Percentiles rank a stretch among this genome's conserved stretches.
These are phyloP conservation scores for Vigna angularis DNA, from an alignment of 306 rosid species.

Conservation along the genomic window DNA sequence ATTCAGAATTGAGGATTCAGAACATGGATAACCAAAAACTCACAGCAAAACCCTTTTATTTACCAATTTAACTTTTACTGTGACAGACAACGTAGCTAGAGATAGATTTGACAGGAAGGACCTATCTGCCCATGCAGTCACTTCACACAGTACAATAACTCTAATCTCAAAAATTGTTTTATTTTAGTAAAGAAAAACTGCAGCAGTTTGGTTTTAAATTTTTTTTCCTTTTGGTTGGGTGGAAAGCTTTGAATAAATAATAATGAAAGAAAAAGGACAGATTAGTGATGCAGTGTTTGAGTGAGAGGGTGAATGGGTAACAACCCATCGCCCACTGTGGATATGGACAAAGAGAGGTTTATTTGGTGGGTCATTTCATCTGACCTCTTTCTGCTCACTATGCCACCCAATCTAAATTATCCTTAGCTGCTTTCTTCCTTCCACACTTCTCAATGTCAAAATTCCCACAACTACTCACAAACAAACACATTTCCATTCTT, in stretches of 20 bases:
- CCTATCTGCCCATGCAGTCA: slow-evolving; percentile 78
- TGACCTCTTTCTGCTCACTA: slow-evolving; percentile 44
- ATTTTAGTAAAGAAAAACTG: too few species aligned
- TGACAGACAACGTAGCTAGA: slow-evolving; percentile 40
- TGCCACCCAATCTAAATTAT: slow-evolving; percentile 41
- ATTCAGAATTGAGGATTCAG: slow-evolving; percentile 1
- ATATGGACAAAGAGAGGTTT: slow-evolving; percentile 43
- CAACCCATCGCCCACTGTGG: slow-evolving; percentile 55
- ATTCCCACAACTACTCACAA: background rate
- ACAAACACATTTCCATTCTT: background rate
- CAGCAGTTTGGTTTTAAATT: too few species aligned
- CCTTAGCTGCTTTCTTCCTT: slow-evolving; percentile 31
- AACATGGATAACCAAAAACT: slow-evolving; percentile 42
- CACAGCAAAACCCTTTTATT: background rate
- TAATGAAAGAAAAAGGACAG: slow-evolving; percentile 22
- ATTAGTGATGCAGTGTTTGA: slow-evolving; percentile 16
- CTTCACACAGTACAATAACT: slow-evolving; percentile 63
- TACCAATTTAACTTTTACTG: slow-evolving; percentile 36
- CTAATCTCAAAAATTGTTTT: slow-evolving; percentile 24
- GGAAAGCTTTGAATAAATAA: background rate
- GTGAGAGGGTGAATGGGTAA: slow-evolving; percentile 50
- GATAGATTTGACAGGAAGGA: slow-evolving; percentile 75
- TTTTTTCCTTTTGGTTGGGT: background rate
- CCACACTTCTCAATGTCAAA: slow-evolving; percentile 30
- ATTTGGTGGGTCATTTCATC: slow-evolving; percentile 50